These are phyloP conservation scores for Aspergillus fumigatus DNA, from an alignment of 2,329 filamentous ascomycete species.

Conservation along the genomic window DNA sequence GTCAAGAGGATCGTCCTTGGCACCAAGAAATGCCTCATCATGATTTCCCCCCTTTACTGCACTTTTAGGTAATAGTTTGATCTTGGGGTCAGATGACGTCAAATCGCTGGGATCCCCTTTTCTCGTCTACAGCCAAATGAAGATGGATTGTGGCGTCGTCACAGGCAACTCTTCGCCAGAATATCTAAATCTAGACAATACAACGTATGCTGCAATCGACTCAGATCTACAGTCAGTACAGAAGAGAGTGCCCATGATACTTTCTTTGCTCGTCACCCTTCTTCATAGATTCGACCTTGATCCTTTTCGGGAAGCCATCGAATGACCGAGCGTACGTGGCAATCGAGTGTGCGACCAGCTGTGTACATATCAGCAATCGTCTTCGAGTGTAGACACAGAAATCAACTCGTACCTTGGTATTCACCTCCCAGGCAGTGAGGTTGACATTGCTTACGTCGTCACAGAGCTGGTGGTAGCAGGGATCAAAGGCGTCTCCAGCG, in stretches of 20 bases:
- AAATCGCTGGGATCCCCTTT: background rate
- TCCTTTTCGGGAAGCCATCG: conserved; percentile 59
- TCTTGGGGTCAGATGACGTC: background rate
- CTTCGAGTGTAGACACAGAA: background rate
- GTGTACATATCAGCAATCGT: background rate
- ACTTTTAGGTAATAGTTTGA: background rate
- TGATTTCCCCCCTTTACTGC: background rate
- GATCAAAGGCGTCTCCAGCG: conserved; percentile 53
- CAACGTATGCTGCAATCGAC: background rate
- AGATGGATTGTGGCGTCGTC: background rate
- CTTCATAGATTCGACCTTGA: conserved; percentile 6
- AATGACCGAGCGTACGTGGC: conserved; percentile 65
- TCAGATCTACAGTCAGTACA: background rate
- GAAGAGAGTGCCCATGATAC: conserved; percentile 5
- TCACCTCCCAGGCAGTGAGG: conserved; percentile 50
- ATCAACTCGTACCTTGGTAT: conserved; percentile 43
- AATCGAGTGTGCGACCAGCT: conserved; percentile 63
- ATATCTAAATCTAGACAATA: too few species aligned
- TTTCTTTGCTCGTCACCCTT: background rate
- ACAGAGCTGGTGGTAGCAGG: conserved; percentile 52
- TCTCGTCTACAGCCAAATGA: background rate
- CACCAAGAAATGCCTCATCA: background rate
- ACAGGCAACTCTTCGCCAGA: background rate
- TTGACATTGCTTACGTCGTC: conserved; percentile 53
- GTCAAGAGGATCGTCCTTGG: background rate